Conservation (phyloP, 1,284 basidiomycete genomes). For the Apiotrichum domesticum region DNA sequence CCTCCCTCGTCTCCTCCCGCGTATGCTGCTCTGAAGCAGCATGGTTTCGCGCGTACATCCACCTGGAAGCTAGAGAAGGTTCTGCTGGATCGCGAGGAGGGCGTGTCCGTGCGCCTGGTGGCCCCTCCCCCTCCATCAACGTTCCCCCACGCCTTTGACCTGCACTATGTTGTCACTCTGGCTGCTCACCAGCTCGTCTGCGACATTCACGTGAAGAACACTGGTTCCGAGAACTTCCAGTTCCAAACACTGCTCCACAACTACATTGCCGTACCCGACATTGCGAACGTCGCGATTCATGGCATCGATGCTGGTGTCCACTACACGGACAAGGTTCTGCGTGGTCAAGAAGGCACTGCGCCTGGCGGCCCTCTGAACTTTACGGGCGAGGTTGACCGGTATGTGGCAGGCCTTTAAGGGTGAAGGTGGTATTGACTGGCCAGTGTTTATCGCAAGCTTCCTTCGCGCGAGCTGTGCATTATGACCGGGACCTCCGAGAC, state of each 20-base stretch:
- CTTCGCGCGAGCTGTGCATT: slow-evolving; percentile 32
- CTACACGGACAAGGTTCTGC: slow-evolving; percentile 66
- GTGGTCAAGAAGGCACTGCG: slow-evolving; percentile 23
- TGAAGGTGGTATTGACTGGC: background rate
- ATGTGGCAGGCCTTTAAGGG: slow-evolving; percentile 1
- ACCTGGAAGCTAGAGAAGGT: slow-evolving; percentile 62
- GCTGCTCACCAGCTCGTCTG: slow-evolving; percentile 67
- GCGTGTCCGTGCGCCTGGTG: slow-evolving; percentile 65
- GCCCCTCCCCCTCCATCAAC: slow-evolving; percentile 55
- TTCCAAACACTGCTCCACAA: slow-evolving; percentile 85
- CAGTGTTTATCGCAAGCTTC: slow-evolving; percentile 41
- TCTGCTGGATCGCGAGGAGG: slow-evolving; percentile 62
- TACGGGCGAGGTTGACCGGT: slow-evolving; percentile 36
- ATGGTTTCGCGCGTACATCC: slow-evolving; percentile 74
- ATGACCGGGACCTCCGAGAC: slow-evolving; percentile 33
- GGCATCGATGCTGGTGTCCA: slow-evolving; percentile 51
- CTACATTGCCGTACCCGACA: slow-evolving; percentile 66
- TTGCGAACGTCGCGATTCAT: slow-evolving; percentile 38
- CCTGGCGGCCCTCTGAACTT: slow-evolving; percentile 35
- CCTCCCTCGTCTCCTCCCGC: slow-evolving; percentile 50
- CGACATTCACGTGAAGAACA: slow-evolving; percentile 71
- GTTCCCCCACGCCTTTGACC: slow-evolving; percentile 60
- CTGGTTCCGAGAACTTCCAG: slow-evolving; percentile 51
- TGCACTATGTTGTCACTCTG: slow-evolving; percentile 72
- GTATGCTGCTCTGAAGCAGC: slow-evolving; percentile 67